These are phyloP conservation scores for Gnomoniopsis smithogilvyi DNA, from an alignment of 2,329 filamentous ascomycete genomes.

Conservation along the genomic window DNA sequence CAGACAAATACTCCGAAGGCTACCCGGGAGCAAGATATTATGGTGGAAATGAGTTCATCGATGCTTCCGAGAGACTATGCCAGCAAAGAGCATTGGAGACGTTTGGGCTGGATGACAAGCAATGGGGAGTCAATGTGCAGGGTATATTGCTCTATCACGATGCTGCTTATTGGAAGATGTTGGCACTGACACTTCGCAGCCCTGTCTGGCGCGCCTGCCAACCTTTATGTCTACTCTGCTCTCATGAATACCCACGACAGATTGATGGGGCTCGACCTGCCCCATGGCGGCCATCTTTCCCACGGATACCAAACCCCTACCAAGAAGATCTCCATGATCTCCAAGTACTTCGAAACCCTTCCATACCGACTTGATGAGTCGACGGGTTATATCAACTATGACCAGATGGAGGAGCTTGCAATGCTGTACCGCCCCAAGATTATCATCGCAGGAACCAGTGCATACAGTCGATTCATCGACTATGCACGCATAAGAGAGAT, in stretches of 20 bases:
- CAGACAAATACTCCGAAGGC: conserved; percentile 97
- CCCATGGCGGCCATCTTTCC: conserved; percentile 91
- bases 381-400: conserved; percentile 94
- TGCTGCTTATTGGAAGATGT: not conserved
- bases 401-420: conserved; percentile 82
- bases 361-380: conserved; percentile 89
- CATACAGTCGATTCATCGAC: conserved; percentile 94
- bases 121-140: conserved; percentile 98
- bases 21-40: conserved; percentile 97
- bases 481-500: conserved; percentile 90
- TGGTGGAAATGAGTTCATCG: conserved; percentile 94
- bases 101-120: conserved; percentile 76
- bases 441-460: conserved; percentile 90
- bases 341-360: conserved; percentile 97
- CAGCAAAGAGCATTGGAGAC: conserved; percentile 86
- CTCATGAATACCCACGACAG: conserved; percentile 90
- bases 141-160: conserved; percentile 44
- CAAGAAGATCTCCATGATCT: conserved; percentile 95
- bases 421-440: conserved; percentile 91
- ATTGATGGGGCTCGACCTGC: conserved; percentile 94
- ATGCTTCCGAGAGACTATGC: conserved; percentile 83
- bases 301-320: conserved; percentile 96
- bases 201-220: conserved; percentile 70
- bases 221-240: conserved; percentile 93
- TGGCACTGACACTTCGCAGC: conserved; percentile 44